Evolutionary conservation across 441 rosid genomes (phyloP), one percentile per base, ranked within the genome.

Genomic region (Mallotus japonicus): DNA sequence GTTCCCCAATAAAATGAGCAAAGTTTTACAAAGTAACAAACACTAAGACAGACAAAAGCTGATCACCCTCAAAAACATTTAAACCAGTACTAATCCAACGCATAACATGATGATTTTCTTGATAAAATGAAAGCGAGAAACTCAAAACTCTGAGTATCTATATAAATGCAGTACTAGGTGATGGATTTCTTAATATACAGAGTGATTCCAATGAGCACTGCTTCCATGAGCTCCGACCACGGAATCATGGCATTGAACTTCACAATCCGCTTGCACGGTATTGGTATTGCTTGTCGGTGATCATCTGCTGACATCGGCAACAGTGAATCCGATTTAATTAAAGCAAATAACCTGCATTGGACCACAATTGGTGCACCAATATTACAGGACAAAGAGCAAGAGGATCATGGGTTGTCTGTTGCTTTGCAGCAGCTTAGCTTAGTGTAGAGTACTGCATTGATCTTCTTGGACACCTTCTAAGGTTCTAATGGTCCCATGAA

Each of bases 171-270:
- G 61, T 44, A 75, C 64, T 69, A 24, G 65, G 68, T 51, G 32
- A 69, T 34, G 81, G 62, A 3, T 79, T 80, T 75, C 73, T 78
- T 61, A 68, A 72, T 70, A 60, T 70, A 60, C 70, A 64, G 67
- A 77, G 74, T 76, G 77, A 58, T 82, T 69, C 69, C 56, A 78
- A 81, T 76, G 20, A 50, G 66, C 75, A 80, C 74, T 79, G 86
- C 79, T 82, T 67, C 83, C 82, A 75, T 40, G 67, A 79, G 84
- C 86, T 81, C 85, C 74, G 77, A 83, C 89, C 93, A 85, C 67
- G 82, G 84, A 84, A 79, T 83, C 73, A 57, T 78, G 86, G 89
- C 68, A 81, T 88, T 75, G 90, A 81, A 78, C 87, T 87, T 79
- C 86, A 77, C 66, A 78, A 80, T 65, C 70, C 66, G 79, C 54